These are phyloP conservation scores for Alternaria angustiovoidea DNA, from an alignment of 2,329 filamentous ascomycete species.

Conservation along the genomic window DNA sequence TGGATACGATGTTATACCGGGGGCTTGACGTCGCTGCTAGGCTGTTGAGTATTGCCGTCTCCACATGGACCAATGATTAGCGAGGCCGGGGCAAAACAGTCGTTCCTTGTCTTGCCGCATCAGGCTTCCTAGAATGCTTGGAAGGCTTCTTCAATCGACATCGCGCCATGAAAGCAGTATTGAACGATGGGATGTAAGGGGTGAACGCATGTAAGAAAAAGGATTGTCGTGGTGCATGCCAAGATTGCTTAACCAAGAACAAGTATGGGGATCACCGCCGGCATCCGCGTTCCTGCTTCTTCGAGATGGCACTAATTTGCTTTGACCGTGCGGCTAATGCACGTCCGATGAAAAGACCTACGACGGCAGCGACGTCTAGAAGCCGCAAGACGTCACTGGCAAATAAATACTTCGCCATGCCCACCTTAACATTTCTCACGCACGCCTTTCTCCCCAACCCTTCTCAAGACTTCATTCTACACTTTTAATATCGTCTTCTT, in stretches of 20 bases:
- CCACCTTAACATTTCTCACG: slow-evolving; percentile 9
- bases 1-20: slow-evolving; percentile 11
- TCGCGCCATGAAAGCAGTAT: not conserved
- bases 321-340: slow-evolving; percentile 26
- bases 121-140: slow-evolving; percentile 19
- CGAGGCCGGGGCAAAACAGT: slow-evolving; percentile 17
- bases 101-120: slow-evolving; percentile 9
- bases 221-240: not conserved
- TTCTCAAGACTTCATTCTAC: slow-evolving; percentile 6
- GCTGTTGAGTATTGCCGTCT: slow-evolving; percentile 29
- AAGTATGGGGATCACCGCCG: slow-evolving; percentile 5
- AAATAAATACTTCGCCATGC: slow-evolving; percentile 24
- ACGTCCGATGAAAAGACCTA: slow-evolving; percentile 19
- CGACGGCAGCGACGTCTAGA: slow-evolving; percentile 11
- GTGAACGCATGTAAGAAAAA: not conserved
- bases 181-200: not conserved
- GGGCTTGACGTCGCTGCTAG: slow-evolving; percentile 27
- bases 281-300: slow-evolving; percentile 16
- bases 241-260: not conserved
- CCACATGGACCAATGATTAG: slow-evolving; percentile 27
- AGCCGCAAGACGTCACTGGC: slow-evolving; percentile 27
- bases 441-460: slow-evolving; percentile 1
- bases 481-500: slow-evolving; percentile 15
- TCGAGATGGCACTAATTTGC: slow-evolving; percentile 22
- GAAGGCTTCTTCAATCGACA: not conserved